phyloP scores from a whole-genome alignment of 176 grass and related monocot genomes.

The Guadua angustifolia region DNA sequence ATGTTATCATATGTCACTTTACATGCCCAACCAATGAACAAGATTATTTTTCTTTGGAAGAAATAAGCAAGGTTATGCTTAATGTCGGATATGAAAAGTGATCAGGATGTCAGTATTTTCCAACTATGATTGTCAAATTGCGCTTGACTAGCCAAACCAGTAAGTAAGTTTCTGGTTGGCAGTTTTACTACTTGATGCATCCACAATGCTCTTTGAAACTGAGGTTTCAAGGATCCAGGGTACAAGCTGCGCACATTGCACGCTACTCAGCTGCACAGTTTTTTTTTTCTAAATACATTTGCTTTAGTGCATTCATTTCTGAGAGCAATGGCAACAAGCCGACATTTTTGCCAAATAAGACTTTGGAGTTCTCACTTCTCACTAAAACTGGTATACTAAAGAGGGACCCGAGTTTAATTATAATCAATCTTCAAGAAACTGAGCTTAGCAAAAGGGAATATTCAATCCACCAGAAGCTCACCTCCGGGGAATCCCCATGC shows the following conservation, averaged over 20 bases:
- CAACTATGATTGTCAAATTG: neutral
- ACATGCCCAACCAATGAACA: slow-evolving; percentile 12
- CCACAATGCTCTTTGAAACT: neutral
- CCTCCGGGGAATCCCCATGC: slow-evolving; percentile 37
- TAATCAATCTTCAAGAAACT: neutral
- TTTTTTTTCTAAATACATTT: neutral
- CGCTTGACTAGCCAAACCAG: neutral
- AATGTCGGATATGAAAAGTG: neutral
- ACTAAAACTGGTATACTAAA: neutral
- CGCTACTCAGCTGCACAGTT: neutral
- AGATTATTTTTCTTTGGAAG: neutral
- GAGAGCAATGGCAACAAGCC: neutral
- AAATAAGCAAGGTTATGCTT: neutral
- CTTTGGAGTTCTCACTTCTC: neutral
- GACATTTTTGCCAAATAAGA: neutral
- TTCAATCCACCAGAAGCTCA: neutral
- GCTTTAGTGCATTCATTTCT: neutral
- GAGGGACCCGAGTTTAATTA: neutral
- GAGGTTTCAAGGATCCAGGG: neutral
- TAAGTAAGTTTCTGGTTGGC: neutral
- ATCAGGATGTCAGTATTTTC: neutral
- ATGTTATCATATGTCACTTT: neutral
- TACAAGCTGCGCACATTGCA: neutral
- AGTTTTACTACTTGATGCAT: neutral
- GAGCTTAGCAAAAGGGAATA: neutral